phyloP scores from a whole-genome alignment of 192 early-diverging fungal species.

The Coemansia sp. region DNA sequence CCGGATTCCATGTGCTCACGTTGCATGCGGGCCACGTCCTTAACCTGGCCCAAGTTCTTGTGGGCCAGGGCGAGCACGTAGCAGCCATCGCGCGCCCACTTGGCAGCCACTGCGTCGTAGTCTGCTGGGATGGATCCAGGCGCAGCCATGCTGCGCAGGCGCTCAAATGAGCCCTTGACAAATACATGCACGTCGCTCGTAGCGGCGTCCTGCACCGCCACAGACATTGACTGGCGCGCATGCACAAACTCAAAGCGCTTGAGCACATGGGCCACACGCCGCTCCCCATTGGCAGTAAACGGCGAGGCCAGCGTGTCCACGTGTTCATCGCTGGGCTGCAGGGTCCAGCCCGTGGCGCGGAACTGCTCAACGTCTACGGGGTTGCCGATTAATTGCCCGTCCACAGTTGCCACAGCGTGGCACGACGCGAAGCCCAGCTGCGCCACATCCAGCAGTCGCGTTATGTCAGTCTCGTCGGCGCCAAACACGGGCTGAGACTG shows the following conservation, averaged over 20 bases:
- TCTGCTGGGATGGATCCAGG: conserved; percentile 58
- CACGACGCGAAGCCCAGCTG: conserved; percentile 58
- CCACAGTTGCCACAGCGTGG: conserved; percentile 53
- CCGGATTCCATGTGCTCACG: conserved; percentile 67
- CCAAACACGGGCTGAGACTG: conserved; percentile 18
- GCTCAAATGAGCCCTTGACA: conserved; percentile 62
- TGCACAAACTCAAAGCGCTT: conserved; percentile 76
- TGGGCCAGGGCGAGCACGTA: conserved; percentile 77
- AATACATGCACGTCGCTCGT: conserved; percentile 58
- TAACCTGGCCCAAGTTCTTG: conserved; percentile 47
- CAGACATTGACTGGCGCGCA: conserved; percentile 69
- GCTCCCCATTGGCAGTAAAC: conserved; percentile 1
- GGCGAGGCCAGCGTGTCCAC: conserved; percentile 60
- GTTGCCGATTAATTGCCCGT: conserved; percentile 16
- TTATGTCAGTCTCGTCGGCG: conserved; percentile 25
- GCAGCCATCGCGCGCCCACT: conserved; percentile 65
- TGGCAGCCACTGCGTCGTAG: conserved; percentile 59
- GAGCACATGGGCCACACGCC: conserved; percentile 41
- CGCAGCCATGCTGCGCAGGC: conserved; percentile 50
- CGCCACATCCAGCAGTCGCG: conserved; percentile 21
- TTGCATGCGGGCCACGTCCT: conserved; percentile 36
- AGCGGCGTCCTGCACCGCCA: conserved; percentile 59
- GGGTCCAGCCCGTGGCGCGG: conserved; percentile 23
- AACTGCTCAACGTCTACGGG: conserved; percentile 30
- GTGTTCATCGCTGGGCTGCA: conserved; percentile 56